phyloP scores from a whole-genome alignment of 768 basidiomycete genomes.

The Cyathus striatus region DNA sequence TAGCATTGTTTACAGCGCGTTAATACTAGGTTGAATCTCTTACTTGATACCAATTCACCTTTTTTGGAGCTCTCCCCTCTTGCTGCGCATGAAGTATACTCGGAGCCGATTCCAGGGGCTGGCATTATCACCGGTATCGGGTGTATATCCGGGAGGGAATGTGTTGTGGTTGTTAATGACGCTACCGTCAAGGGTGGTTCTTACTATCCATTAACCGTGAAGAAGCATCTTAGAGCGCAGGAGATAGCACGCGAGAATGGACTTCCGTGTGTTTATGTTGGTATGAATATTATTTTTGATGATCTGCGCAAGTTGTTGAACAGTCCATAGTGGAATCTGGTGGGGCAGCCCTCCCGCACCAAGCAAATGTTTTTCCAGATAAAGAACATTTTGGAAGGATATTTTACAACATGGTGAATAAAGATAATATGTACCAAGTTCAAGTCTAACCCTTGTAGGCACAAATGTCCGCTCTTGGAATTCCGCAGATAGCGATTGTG shows the following conservation, averaged over 20 bases:
- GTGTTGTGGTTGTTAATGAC: slow-evolving; percentile 90
- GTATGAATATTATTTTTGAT: slow-evolving; percentile 36
- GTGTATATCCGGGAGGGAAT: slow-evolving; percentile 75
- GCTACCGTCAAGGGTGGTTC: slow-evolving; percentile 91
- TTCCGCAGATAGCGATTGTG: slow-evolving; percentile 89
- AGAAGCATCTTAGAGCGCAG: slow-evolving; percentile 93
- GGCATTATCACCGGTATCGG: slow-evolving; percentile 88
- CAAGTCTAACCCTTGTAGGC: no score
- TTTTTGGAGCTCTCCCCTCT: slow-evolving; percentile 86
- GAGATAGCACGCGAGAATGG: slow-evolving; percentile 91
- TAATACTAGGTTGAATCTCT: slow-evolving; percentile 43
- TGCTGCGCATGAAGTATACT: slow-evolving; percentile 86
- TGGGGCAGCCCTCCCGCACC: slow-evolving; percentile 87
- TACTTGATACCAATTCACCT: slow-evolving; percentile 83
- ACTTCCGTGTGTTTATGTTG: slow-evolving; percentile 88
- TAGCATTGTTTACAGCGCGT: slow-evolving; percentile 31
- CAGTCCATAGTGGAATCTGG: slow-evolving; percentile 76
- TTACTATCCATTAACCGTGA: slow-evolving; percentile 89
- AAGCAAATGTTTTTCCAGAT: slow-evolving; percentile 94
- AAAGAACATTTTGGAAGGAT: slow-evolving; percentile 94
- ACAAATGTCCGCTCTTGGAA: slow-evolving; percentile 88
- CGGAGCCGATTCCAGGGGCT: slow-evolving; percentile 75
- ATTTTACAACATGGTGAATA: slow-evolving; percentile 92
- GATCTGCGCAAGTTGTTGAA: neutral
- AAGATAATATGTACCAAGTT: no score